Evolutionary conservation across 306 rosid genomes (phyloP), one percentile per base, ranked within the genome.

Genomic region (Quercus gilva): DNA sequence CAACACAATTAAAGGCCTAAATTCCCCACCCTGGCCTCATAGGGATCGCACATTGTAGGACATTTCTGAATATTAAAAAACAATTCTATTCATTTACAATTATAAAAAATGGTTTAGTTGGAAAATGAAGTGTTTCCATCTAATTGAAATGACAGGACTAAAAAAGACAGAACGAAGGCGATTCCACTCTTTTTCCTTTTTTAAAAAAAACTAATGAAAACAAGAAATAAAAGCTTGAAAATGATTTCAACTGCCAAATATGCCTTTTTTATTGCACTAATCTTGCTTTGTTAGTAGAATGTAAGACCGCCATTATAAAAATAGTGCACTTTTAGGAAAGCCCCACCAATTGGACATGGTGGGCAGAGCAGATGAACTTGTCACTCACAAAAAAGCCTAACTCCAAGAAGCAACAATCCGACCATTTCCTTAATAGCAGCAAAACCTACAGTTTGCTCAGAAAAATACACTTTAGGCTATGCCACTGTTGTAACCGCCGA

Each of bases 401-500:
- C 77, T 83, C 86, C 87, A 86, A 88, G 90, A 79, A 86, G 76
- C 78, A 84, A 29, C 80, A 83, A 88, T 87, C 98, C 89, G 93
- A 88, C 94, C 93, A 91, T 75, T 37, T 83, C 90, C 98, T 76
- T 61, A 89, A 92, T 89, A 86, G 85, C 87, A 81, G 97, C 94
- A 70, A 86, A 79, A 71, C 71, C 71, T 56, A 76, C n/a, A 60
- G n/a, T 71, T 71, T 79, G 74, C 75, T 52, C 82, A 57, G 35
- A 25, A 76, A 52, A 68, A 57, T 74, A 74, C 78, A 58, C 78
- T 78, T 60, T 81, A 71, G 73, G 82, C 81, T 49, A 63, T 25
- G 79, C 71, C 82, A 81, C 77, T 74, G 68, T n/a, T 19, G 85
- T 80, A 90, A 88, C 90, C 85, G 89, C 91, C 91, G 86, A 89